Evolutionary conservation across 768 basidiomycete species (phyloP).

Genomic region (Inosperma sp.): DNA sequence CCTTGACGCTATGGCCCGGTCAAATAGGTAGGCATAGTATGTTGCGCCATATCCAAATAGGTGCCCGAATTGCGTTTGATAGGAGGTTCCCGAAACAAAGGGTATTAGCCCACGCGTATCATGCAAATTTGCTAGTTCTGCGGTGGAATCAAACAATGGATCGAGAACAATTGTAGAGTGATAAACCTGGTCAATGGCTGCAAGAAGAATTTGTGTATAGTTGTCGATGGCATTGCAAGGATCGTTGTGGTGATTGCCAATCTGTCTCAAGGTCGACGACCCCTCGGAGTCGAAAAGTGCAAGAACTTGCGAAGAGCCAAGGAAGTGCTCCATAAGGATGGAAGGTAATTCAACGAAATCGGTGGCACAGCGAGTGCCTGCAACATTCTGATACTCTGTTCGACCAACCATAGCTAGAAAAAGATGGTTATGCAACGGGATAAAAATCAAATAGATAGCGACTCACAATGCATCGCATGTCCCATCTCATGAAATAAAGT

Average conservation of each 20-base stretch:
- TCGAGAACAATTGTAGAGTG: constrained; percentile 65
- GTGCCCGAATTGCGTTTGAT: constrained; percentile 95
- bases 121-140: constrained; percentile 54
- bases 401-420: constrained; percentile 90
- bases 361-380: constrained; percentile 95
- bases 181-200: constrained; percentile 83
- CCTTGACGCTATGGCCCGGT: constrained; percentile 91
- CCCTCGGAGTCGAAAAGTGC: constrained; percentile 66
- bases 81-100: constrained; percentile 77
- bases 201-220: constrained; percentile 85
- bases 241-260: constrained; percentile 66
- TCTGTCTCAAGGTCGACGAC: constrained; percentile 41
- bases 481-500: constrained; percentile 99
- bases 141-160: constrained; percentile 68
- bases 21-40: constrained; percentile 97
- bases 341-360: constrained; percentile 98
- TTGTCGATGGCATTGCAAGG: constrained; percentile 84
- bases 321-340: constrained; percentile 98
- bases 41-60: constrained; percentile 95
- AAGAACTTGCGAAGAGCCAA: constrained; percentile 78
- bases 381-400: constrained; percentile 96
- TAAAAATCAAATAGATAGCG: neutral
- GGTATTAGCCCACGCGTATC: constrained; percentile 76
- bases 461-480: constrained; percentile 98
- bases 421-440: neutral